A percentile compares a stretch with the other conserved stretches of the same genome.
These are phyloP conservation scores for Eleusine indica DNA, from an alignment of 176 grass and related monocot species.

Conservation along the genomic window DNA sequence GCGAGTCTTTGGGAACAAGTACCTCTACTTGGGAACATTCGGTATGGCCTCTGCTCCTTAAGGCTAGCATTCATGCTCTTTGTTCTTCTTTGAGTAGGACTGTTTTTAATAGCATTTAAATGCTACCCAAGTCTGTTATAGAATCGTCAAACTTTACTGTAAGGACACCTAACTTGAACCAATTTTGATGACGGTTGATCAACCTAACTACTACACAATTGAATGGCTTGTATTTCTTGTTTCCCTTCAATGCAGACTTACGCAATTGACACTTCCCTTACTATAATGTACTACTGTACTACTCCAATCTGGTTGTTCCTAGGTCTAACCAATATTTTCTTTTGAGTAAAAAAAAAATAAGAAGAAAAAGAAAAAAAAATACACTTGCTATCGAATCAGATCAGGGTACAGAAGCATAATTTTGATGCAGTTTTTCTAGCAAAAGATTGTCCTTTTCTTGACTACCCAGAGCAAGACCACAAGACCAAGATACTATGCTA, in stretches of 20 bases:
- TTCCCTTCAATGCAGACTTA: slow-evolving; percentile 40
- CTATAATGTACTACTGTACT: neutral
- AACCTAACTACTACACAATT: slow-evolving; percentile 49
- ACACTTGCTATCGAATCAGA: neutral
- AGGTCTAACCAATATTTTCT: neutral
- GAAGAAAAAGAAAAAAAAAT: neutral
- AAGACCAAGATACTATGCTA: slow-evolving; percentile 50
- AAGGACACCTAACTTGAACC: slow-evolving; percentile 51
- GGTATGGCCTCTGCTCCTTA: slow-evolving; percentile 41
- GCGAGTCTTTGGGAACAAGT: slow-evolving; percentile 83
- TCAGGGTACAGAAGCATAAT: neutral
- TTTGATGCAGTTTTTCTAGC: neutral
- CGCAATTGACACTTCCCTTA: neutral
- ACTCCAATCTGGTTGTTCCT: neutral
- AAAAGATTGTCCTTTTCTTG: neutral
- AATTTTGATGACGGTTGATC: slow-evolving; percentile 50
- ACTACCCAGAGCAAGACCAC: slow-evolving; percentile 36
- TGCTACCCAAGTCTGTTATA: slow-evolving; percentile 45
- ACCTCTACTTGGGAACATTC: slow-evolving; percentile 91
- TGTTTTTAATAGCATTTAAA: slow-evolving; percentile 33
- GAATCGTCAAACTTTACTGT: slow-evolving; percentile 27
- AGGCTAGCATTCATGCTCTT: slow-evolving; percentile 27
- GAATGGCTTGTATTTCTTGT: slow-evolving; percentile 48
- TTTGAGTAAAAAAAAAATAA: neutral
- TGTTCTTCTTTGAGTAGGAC: slow-evolving; percentile 23